Conservation (phyloP, 2,329 filamentous ascomycete genomes). For the Pleoardoris graminearum region DNA sequence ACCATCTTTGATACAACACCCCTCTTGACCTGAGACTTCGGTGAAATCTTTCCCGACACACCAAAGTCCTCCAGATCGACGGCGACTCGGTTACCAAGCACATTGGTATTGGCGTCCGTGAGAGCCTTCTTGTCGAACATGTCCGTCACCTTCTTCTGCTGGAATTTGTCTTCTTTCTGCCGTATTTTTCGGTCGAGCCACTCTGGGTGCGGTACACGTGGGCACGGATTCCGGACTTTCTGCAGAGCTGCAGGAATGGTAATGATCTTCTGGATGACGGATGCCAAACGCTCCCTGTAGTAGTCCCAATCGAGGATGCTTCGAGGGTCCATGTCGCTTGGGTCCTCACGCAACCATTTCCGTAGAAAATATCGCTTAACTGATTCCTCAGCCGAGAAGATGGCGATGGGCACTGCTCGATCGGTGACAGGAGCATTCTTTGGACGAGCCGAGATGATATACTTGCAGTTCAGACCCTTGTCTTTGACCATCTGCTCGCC, state of each 20-base stretch:
- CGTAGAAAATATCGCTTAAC: conserved; percentile 88
- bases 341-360: conserved; percentile 96
- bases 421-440: conserved; percentile 92
- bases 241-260: conserved; percentile 97
- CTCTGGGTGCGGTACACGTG: conserved; percentile 89
- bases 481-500: conserved; percentile 99
- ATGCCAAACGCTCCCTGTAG: conserved; percentile 92
- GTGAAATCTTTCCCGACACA: conserved; percentile 57
- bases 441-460: conserved; percentile 90
- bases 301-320: conserved; percentile 95
- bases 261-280: conserved; percentile 97
- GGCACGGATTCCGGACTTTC: conserved; percentile 92
- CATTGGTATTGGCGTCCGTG: conserved; percentile 70
- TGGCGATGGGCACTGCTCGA: conserved; percentile 89
- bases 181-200: conserved; percentile 95
- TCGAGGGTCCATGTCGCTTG: conserved; percentile 85
- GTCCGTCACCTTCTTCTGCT: conserved; percentile 98
- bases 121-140: conserved; percentile 77
- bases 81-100: conserved; percentile 60
- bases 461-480: conserved; percentile 98
- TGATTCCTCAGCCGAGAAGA: conserved; percentile 89
- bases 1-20: conserved; percentile 50
- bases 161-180: conserved; percentile 94
- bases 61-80: conserved; percentile 82
- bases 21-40: conserved; percentile 45